phyloP scores from a whole-genome alignment of 352 stramenopile genomes.

The Globisporangium rhizosaccharum region DNA sequence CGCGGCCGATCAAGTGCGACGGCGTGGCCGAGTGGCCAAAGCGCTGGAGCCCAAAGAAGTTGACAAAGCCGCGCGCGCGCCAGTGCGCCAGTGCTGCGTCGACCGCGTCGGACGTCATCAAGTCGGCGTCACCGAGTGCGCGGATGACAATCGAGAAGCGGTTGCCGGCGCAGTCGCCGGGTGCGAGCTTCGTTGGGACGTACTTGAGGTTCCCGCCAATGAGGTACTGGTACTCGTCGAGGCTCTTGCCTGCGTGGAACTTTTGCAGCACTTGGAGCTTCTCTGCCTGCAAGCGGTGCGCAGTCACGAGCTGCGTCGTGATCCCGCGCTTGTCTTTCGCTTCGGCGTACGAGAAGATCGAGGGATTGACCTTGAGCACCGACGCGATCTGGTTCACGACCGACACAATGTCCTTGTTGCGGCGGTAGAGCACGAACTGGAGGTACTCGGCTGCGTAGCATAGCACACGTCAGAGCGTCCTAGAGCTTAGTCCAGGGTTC shows the following conservation, averaged over 20 bases:
- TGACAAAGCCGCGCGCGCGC: conserved; percentile 88
- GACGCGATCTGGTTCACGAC: conserved; percentile 78
- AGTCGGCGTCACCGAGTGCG: conserved; percentile 71
- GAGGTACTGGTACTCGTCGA: conserved; percentile 79
- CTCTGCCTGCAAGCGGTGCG: conserved; percentile 72
- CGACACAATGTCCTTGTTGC: conserved; percentile 94
- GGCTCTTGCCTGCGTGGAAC: conserved; percentile 18
- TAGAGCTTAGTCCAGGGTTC: background rate
- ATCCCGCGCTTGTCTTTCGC: conserved; percentile 98
- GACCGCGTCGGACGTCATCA: conserved; percentile 28
- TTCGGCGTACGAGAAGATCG: conserved; percentile 89
- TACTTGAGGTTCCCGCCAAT: conserved; percentile 92
- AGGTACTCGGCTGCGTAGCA: conserved; percentile 79
- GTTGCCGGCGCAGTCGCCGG: conserved; percentile 91
- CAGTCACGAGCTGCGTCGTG: conserved; percentile 93
- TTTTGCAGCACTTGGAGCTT: conserved; percentile 44
- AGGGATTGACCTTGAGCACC: conserved; percentile 61
- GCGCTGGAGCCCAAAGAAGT: conserved; percentile 96
- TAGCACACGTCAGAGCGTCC: conserved; percentile 5
- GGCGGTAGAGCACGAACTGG: conserved; percentile 96
- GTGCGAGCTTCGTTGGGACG: conserved; percentile 70
- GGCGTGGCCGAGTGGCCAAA: conserved; percentile 90
- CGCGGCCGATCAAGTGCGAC: conserved; percentile 81
- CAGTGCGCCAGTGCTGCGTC: conserved; percentile 37
- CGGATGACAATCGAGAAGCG: conserved; percentile 91